Evolutionary conservation across 2,329 filamentous ascomycete genomes (phyloP).

Genomic region (Xylaria sp.): DNA sequence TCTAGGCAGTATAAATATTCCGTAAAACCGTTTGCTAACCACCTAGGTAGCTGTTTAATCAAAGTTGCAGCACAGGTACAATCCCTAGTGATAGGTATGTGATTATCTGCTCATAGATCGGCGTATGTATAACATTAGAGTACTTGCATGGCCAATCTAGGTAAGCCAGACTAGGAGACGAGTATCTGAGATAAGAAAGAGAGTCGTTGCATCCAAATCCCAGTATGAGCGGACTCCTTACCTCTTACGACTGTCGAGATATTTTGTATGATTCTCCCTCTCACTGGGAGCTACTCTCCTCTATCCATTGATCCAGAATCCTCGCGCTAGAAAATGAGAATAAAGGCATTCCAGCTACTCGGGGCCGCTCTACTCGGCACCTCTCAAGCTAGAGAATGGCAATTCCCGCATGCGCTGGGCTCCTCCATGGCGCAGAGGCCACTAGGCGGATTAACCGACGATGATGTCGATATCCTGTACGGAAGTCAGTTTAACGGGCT

Average conservation of each 20-base stretch:
- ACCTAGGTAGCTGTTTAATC: too few species aligned
- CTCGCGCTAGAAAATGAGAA: constrained; percentile 5
- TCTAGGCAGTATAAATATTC: too few species aligned
- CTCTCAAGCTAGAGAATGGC: constrained; percentile 35
- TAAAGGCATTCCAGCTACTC: background rate
- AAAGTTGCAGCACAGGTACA: too few species aligned
- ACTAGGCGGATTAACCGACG: constrained; percentile 37
- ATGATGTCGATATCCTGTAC: constrained; percentile 55
- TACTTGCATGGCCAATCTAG: too few species aligned
- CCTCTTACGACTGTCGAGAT: background rate
- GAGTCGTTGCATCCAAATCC: background rate
- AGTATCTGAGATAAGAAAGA: background rate
- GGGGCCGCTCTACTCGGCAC: constrained; percentile 24
- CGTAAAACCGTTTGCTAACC: too few species aligned
- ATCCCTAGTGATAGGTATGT: too few species aligned
- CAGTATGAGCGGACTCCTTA: background rate
- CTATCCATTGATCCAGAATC: background rate
- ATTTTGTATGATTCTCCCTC: background rate
- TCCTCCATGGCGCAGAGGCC: constrained; percentile 36
- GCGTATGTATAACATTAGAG: too few species aligned
- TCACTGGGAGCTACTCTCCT: background rate
- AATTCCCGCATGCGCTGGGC: constrained; percentile 41
- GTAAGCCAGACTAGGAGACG: too few species aligned
- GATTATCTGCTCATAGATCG: too few species aligned
- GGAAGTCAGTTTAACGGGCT: constrained; percentile 65